Conservation (phyloP, 2,329 filamentous ascomycete species). For the Calonectria pseudoturangicola region DNA sequence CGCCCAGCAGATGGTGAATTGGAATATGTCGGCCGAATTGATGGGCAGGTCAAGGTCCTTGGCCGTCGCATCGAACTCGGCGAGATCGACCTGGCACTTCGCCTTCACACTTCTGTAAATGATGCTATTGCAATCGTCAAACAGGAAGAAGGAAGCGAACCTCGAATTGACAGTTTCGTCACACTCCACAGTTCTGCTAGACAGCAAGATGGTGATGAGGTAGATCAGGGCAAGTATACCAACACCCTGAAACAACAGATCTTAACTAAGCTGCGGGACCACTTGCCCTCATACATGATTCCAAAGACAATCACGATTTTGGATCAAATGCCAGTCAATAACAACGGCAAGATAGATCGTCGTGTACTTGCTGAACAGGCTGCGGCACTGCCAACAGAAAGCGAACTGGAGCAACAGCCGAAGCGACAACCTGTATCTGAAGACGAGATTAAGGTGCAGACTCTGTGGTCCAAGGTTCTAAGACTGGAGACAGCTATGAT, state of each 20-base stretch:
- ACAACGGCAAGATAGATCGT: constrained; percentile 24
- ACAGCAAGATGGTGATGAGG: not conserved
- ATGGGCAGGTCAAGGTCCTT: constrained; percentile 58
- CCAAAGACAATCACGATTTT: not conserved
- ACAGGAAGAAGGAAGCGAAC: not conserved
- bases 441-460: not conserved
- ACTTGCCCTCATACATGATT: constrained; percentile 26
- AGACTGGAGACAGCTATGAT: constrained; percentile 49
- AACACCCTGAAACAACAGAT: not conserved
- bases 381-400: not conserved
- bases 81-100: constrained; percentile 55
- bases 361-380: not conserved
- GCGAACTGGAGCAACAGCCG: not conserved
- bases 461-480: constrained; percentile 43
- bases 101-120: not conserved
- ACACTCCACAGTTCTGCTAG: not conserved
- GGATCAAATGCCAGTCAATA: constrained; percentile 6
- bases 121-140: not conserved
- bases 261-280: not conserved
- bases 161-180: not conserved
- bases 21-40: constrained; percentile 28
- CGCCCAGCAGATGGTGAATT: not conserved
- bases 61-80: constrained; percentile 50
- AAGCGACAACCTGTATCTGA: not conserved
- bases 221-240: not conserved